These are phyloP conservation scores for Epicoccum sorghinum DNA, from an alignment of 2,329 filamentous ascomycete genomes.

Conservation along the genomic window DNA sequence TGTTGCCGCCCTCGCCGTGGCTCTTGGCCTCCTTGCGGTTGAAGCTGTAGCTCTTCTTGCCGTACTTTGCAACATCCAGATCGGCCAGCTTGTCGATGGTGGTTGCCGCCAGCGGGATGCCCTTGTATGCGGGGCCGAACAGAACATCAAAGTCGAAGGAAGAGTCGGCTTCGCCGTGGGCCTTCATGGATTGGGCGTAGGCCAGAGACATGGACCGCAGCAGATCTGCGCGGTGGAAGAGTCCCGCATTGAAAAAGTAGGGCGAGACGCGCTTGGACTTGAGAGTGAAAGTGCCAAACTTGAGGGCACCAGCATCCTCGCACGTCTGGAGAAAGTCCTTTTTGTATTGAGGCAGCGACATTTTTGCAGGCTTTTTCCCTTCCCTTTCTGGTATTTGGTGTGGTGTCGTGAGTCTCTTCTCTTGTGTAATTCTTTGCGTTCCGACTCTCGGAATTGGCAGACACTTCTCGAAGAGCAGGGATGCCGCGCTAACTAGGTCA, in stretches of 20 bases:
- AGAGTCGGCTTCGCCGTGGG: constrained; percentile 50
- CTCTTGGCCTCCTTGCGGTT: constrained; percentile 97
- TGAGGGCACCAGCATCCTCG: constrained; percentile 72
- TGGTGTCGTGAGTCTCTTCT: background rate
- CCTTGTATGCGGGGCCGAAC: constrained; percentile 96
- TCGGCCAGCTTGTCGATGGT: constrained; percentile 77
- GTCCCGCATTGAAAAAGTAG: constrained; percentile 97
- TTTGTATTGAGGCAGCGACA: constrained; percentile 59
- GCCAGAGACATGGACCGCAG: constrained; percentile 79
- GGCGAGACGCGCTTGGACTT: constrained; percentile 91
- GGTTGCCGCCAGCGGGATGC: constrained; percentile 85
- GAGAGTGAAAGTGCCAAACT: constrained; percentile 83
- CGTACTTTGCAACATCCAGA: constrained; percentile 70
- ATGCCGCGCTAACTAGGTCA: constrained; percentile 10
- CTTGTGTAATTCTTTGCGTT: constrained; percentile 24
- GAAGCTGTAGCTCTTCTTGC: constrained; percentile 80
- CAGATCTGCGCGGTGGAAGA: constrained; percentile 82
- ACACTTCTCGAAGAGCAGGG: constrained; percentile 24
- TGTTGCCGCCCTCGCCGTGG: constrained; percentile 91
- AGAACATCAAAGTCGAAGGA: constrained; percentile 77
- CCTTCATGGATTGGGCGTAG: constrained; percentile 70
- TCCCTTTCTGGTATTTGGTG: background rate
- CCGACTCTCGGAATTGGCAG: constrained; percentile 37
- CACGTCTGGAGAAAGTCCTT: constrained; percentile 73
- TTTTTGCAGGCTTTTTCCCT: constrained; percentile 1